A percentile compares a stretch with the other conserved stretches of the same genome.
Evolutionary conservation across 306 rosid genomes (phyloP).

Genomic region (Albizia julibrissin): DNA sequence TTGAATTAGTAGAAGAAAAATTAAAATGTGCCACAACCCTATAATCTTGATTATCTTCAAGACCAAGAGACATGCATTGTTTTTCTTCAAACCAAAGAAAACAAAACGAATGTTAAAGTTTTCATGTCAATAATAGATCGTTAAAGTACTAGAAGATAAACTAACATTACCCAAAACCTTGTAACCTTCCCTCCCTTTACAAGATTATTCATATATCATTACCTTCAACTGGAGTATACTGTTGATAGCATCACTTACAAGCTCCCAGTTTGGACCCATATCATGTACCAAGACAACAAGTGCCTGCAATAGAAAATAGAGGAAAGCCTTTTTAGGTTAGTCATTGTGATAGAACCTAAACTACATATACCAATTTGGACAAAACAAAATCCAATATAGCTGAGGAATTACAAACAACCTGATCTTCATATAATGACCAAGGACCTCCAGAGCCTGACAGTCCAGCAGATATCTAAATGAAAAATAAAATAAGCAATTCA

Average conservation of each 20-base stretch:
- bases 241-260: slow-evolving; percentile 81
- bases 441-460: slow-evolving; percentile 71
- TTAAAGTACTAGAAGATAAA: not conserved
- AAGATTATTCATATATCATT: slow-evolving; percentile 23
- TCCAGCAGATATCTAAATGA: slow-evolving; percentile 57
- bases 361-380: not conserved
- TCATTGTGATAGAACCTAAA: slow-evolving; percentile 3
- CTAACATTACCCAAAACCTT: not conserved
- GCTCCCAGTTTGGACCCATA: slow-evolving; percentile 94
- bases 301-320: slow-evolving; percentile 49
- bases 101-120: not conserved
- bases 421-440: slow-evolving; percentile 84
- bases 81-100: not conserved
- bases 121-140: not conserved
- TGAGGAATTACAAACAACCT: slow-evolving; percentile 46
- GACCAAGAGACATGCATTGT: not conserved
- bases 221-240: slow-evolving; percentile 79
- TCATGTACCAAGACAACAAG: slow-evolving; percentile 91
- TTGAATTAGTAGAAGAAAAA: not conserved
- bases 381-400: not conserved
- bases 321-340: slow-evolving; percentile 11
- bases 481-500: slow-evolving; percentile 19
- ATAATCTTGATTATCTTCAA: not conserved
- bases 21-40: not conserved
- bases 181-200: not conserved